These are phyloP conservation scores for Ceriops tagal DNA, from an alignment of 345 rosid genomes.

Conservation along the genomic window DNA sequence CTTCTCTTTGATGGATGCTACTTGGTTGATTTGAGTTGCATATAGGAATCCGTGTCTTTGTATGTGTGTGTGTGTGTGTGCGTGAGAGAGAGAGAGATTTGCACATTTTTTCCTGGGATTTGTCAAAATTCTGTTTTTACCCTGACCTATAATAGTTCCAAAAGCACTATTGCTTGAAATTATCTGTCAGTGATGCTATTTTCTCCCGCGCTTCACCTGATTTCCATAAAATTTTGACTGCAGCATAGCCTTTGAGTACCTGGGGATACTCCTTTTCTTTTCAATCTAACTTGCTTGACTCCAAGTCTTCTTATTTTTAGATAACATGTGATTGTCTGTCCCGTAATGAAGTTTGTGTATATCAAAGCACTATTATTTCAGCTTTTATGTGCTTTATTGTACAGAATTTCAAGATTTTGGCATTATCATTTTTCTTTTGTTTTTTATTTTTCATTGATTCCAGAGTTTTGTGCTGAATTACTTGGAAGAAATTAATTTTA, in stretches of 20 bases:
- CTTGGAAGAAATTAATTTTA: constrained; percentile 22
- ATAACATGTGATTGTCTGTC: no score
- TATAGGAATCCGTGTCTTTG: no score
- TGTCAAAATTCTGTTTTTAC: no score
- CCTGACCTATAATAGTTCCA: no score
- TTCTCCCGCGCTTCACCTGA: background rate
- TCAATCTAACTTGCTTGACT: no score
- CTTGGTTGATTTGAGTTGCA: no score
- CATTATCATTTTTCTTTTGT: background rate
- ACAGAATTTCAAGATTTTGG: background rate
- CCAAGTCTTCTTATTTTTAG: no score
- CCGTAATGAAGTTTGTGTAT: background rate
- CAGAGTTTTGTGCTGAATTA: background rate
- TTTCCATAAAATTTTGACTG: background rate
- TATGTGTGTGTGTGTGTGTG: no score
- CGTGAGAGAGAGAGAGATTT: no score
- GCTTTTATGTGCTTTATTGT: background rate
- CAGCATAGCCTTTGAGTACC: background rate
- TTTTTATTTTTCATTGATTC: background rate
- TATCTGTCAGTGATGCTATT: background rate
- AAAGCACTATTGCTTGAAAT: no score
- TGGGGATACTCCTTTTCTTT: background rate
- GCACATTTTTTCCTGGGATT: no score
- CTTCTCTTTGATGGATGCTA: no score
- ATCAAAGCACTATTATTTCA: background rate